Conservation (phyloP, 148 eudicot species). For the Vaccinium corymbosum region DNA sequence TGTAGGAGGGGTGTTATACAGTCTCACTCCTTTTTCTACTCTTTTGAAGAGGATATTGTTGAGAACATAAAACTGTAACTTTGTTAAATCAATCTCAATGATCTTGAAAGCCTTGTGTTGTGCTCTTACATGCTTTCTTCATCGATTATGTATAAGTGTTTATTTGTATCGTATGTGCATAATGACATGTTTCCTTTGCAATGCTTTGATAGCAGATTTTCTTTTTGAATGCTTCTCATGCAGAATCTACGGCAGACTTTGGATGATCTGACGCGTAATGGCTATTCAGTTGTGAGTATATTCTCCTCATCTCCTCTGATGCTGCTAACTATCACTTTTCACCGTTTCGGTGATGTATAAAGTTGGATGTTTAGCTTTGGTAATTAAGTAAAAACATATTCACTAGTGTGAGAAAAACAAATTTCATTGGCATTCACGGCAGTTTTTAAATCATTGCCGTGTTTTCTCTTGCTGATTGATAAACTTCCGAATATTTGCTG, state of each 20-base stretch:
- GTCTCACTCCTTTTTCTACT: neutral
- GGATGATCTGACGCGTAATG: slow-evolving; percentile 94
- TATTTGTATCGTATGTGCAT: neutral
- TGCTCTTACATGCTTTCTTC: neutral
- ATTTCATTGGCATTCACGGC: neutral
- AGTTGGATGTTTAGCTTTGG: neutral
- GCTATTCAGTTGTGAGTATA: slow-evolving; percentile 91
- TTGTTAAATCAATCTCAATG: slow-evolving; percentile 1
- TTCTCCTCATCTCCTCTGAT: slow-evolving; percentile 15
- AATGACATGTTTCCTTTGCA: neutral
- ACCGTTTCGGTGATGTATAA: neutral
- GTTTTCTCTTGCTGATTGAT: neutral
- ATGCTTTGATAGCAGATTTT: neutral
- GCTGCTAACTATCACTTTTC: slow-evolving; percentile 1
- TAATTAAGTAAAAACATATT: neutral
- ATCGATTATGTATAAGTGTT: neutral
- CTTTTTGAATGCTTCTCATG: slow-evolving; percentile 24
- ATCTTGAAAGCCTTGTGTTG: slow-evolving; percentile 2
- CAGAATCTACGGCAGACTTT: slow-evolving; percentile 94
- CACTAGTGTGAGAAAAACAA: neutral
- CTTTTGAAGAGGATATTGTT: neutral
- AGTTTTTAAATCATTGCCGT: no score
- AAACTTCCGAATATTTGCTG: slow-evolving; percentile 6
- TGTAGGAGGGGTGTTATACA: neutral
- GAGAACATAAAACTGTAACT: neutral